phyloP scores from a whole-genome alignment of 257 asterid species.

The Ligustrum vulgare region DNA sequence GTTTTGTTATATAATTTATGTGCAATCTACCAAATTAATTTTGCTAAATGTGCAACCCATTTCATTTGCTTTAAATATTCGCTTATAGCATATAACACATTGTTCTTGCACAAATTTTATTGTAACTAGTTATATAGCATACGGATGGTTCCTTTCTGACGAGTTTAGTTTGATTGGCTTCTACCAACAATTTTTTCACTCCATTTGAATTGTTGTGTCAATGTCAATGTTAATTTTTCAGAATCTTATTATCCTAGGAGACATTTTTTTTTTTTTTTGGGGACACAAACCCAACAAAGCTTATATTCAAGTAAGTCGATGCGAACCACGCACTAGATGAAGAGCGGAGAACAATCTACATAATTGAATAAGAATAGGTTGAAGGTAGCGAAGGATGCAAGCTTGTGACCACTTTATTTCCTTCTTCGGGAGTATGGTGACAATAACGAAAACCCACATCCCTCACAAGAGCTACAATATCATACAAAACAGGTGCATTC shows the following conservation, averaged over 20 bases:
- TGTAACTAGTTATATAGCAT: background rate
- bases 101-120: slow-evolving; percentile 11
- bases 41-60: background rate
- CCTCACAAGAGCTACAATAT: no score
- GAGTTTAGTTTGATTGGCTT: slow-evolving; percentile 10
- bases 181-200: slow-evolving; percentile 15
- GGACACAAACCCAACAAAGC: no score
- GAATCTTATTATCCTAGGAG: background rate
- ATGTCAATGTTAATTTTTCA: background rate
- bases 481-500: no score
- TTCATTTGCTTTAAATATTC: background rate
- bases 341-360: no score
- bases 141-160: slow-evolving; percentile 3
- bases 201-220: background rate
- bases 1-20: background rate
- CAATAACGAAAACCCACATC: no score
- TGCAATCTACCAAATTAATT: slow-evolving; percentile 11
- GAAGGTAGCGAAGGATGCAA: no score
- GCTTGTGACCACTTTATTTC: no score
- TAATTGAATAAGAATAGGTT: no score
- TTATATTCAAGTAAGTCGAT: no score
- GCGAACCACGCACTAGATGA: no score
- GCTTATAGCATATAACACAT: background rate
- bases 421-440: no score
- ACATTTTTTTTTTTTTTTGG: background rate